Base-by-base conservation (phyloP, 176 grass and related monocot species). In the Musa troglodytarum region DNA sequence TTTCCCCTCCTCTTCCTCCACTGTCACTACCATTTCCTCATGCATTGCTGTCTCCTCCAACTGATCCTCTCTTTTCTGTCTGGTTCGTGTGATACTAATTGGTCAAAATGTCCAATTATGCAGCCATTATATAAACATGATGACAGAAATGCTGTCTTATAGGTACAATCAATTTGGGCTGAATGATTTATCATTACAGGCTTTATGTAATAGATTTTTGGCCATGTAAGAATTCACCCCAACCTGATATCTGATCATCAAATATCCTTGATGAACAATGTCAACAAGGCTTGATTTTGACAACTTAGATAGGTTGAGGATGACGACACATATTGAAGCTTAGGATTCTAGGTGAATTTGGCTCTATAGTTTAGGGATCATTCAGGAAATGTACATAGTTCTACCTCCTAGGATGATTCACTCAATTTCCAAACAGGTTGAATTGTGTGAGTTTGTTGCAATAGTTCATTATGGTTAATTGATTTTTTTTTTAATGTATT, bases 401-500 rank as follows among this genome's bases (percentile, higher is more conserved):
- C 10, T 16, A 11, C 24, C 28, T 34, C 26, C 14, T 43, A 1
- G 15, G 24, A 16, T 68, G 13, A 8, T 68, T 68, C 34, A 10
- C 20, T 23, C 8, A 10, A 49, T 19, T 49, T 14, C 34, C 17
- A 11, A 19, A 70, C 13, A 20, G 15, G 17, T 51, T 50, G 8
- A 20, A 15, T 14, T 65, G 22, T 70, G 17, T 51, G 0, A 70
- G 1, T 19, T 70, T 70, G 43, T 70, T 70, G 24, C 28, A 68
- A 9, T 43, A 68, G 9, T 10, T n/a, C 19, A 70, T 70, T 50
- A 2, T 70, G 43, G 11, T n/a, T 70, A 9, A 17, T 55, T 71
- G 10, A 21, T 58, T 50, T 68, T 65, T 83, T 17, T 76, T 15
- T 59, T 74, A 65, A 79, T 80, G 16, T 57, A 82, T 79, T 69